Percentiles rank a stretch among this genome's conserved stretches.
Evolutionary conservation across 768 basidiomycete genomes (phyloP).

Genomic region (Boletus rex-veris): DNA sequence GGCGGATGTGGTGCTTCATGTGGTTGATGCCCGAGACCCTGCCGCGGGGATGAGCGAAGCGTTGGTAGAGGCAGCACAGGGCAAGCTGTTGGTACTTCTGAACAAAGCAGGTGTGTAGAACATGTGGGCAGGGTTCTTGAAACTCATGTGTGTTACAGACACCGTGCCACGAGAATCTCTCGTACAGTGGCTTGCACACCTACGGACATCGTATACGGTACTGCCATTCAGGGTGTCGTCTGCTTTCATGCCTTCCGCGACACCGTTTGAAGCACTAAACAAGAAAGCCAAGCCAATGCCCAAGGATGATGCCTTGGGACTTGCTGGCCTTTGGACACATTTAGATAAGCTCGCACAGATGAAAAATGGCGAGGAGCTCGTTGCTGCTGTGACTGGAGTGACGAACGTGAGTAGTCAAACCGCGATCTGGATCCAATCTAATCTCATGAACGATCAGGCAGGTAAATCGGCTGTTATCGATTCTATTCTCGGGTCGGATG

Average conservation of each 20-base stretch:
- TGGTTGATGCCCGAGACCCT: conserved; percentile 86
- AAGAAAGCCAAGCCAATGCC: conserved; percentile 45
- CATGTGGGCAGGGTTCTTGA: neutral
- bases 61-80: conserved; percentile 39
- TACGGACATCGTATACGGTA: conserved; percentile 60
- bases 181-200: conserved; percentile 58
- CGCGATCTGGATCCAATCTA: neutral
- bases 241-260: conserved; percentile 51
- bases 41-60: conserved; percentile 69
- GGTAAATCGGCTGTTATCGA: conserved; percentile 89
- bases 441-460: conserved; percentile 40
- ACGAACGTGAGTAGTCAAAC: conserved; percentile 58
- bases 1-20: conserved; percentile 75
- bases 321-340: conserved; percentile 46
- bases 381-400: conserved; percentile 79
- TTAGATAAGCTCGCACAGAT: conserved; percentile 47
- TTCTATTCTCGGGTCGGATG: conserved; percentile 54
- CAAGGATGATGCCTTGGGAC: conserved; percentile 59
- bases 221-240: conserved; percentile 73
- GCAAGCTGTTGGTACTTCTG: conserved; percentile 61
- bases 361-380: conserved; percentile 48
- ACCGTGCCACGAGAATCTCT: conserved; percentile 75
- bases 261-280: conserved; percentile 28
- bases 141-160: conserved; percentile 44
- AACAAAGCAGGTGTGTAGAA: conserved; percentile 78